Evolutionary conservation across 208 protist species (phyloP).

Genomic region (Crithidia expoeki): DNA sequence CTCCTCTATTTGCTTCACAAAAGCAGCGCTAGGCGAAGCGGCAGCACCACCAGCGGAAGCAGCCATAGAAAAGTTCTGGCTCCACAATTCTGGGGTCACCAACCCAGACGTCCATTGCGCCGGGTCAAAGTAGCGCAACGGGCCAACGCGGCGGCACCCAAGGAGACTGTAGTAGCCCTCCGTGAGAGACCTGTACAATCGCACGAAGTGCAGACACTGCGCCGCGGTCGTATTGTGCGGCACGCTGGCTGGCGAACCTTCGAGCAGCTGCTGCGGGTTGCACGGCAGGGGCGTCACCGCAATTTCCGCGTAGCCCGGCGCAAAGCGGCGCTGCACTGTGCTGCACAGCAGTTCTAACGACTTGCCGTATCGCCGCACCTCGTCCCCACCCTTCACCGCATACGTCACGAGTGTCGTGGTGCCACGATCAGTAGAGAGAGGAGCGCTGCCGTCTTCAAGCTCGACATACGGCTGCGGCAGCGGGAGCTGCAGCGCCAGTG

Average conservation of each 20-base stretch:
- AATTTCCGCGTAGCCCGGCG: conserved; percentile 43
- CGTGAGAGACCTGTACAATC: conserved; percentile 34
- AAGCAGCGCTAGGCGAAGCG: conserved; percentile 2
- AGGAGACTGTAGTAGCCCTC: conserved; percentile 41
- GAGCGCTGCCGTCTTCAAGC: not conserved
- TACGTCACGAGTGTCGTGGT: not conserved
- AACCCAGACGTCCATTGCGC: conserved; percentile 31
- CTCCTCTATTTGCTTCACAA: conserved; percentile 22
- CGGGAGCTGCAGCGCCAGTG: conserved; percentile 38
- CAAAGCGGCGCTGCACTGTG: conserved; percentile 50
- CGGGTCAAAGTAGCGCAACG: conserved; percentile 29
- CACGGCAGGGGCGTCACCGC: conserved; percentile 34
- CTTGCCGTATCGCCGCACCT: conserved; percentile 40
- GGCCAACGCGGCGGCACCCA: not conserved
- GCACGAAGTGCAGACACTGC: conserved; percentile 73
- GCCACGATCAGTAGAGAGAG: not conserved
- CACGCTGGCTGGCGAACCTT: conserved; percentile 13
- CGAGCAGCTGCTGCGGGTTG: conserved; percentile 7
- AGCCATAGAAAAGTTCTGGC: conserved; percentile 19
- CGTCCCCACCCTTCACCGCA: conserved; percentile 18
- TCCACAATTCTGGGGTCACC: conserved; percentile 32
- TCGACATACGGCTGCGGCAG: conserved; percentile 29
- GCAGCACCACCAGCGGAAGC: not conserved
- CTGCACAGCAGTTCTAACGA: conserved; percentile 40
- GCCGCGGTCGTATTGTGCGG: conserved; percentile 46